phyloP scores from a whole-genome alignment of 768 basidiomycete species.

The Russula abietina region DNA sequence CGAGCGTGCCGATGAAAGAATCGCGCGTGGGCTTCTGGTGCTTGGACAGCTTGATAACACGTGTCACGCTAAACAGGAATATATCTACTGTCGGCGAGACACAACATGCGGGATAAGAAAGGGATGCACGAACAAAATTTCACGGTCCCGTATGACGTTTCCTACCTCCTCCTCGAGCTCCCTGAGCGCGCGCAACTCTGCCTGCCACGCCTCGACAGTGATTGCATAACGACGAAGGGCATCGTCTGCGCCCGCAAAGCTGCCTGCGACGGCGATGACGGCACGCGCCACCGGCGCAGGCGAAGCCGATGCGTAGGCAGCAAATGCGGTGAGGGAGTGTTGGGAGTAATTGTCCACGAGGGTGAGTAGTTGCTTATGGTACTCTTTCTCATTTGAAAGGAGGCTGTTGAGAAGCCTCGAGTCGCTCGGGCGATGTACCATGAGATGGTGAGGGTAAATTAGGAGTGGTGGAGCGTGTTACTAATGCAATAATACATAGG shows the following conservation, averaged over 20 bases:
- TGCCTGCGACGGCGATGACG: constrained; percentile 49
- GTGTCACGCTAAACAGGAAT: constrained; percentile 50
- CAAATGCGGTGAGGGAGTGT: constrained; percentile 56
- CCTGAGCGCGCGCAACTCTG: constrained; percentile 53
- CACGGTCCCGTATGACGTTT: constrained; percentile 65
- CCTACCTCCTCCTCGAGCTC: constrained; percentile 67
- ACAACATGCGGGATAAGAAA: not conserved
- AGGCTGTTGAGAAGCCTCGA: constrained; percentile 66
- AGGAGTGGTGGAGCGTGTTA: not conserved
- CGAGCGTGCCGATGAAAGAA: constrained; percentile 36
- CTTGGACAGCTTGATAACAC: constrained; percentile 74
- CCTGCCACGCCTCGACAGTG: constrained; percentile 61
- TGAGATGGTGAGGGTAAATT: constrained; percentile 32
- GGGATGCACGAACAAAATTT: constrained; percentile 58
- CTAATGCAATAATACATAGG: not conserved
- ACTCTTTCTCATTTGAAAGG: constrained; percentile 64
- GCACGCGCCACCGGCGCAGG: constrained; percentile 48
- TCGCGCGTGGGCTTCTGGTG: constrained; percentile 40
- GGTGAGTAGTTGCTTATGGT: constrained; percentile 51
- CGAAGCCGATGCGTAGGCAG: too few species aligned
- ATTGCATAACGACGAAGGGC: constrained; percentile 56
- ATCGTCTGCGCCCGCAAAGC: constrained; percentile 60
- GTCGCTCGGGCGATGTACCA: constrained; percentile 72
- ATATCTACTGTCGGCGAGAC: not conserved
- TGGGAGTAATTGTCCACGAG: constrained; percentile 52